phyloP scores from a whole-genome alignment of 1,284 basidiomycete genomes.

The Fomitiporia mediterranea region DNA sequence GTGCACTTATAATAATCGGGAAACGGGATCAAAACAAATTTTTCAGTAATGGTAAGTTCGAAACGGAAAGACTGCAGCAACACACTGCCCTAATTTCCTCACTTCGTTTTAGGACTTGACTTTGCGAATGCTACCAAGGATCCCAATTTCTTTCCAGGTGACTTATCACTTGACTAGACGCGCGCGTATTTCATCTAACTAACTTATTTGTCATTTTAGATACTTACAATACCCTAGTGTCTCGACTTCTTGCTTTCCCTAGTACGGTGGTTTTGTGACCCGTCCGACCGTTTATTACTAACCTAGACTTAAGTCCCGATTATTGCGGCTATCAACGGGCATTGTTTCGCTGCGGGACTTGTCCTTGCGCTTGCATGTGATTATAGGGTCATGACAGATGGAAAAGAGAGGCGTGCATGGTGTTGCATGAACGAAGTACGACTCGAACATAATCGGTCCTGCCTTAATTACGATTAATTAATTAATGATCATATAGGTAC shows the following conservation, averaged over 20 bases:
- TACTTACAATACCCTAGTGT: constrained; percentile 50
- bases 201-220: constrained; percentile 30
- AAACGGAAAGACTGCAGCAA: neutral
- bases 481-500: constrained; percentile 44
- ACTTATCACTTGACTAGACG: constrained; percentile 10
- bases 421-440: constrained; percentile 86
- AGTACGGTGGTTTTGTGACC: constrained; percentile 39
- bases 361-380: constrained; percentile 82
- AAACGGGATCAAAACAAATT: constrained; percentile 76
- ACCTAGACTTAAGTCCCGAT: constrained; percentile 55
- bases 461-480: constrained; percentile 4
- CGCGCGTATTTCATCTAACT: neutral
- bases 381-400: constrained; percentile 86
- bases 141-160: constrained; percentile 73
- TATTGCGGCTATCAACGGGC: constrained; percentile 88
- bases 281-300: neutral
- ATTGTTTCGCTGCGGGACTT: constrained; percentile 86
- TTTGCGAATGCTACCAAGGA: constrained; percentile 59
- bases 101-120: constrained; percentile 56
- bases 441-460: neutral
- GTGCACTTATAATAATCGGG: constrained; percentile 76
- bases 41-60: constrained; percentile 74
- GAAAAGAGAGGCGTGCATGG: constrained; percentile 74
- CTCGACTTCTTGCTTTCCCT: constrained; percentile 61
- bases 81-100: neutral